These are phyloP conservation scores for Cordyceps militaris DNA, from an alignment of 2,329 filamentous ascomycete species.

Conservation along the genomic window DNA sequence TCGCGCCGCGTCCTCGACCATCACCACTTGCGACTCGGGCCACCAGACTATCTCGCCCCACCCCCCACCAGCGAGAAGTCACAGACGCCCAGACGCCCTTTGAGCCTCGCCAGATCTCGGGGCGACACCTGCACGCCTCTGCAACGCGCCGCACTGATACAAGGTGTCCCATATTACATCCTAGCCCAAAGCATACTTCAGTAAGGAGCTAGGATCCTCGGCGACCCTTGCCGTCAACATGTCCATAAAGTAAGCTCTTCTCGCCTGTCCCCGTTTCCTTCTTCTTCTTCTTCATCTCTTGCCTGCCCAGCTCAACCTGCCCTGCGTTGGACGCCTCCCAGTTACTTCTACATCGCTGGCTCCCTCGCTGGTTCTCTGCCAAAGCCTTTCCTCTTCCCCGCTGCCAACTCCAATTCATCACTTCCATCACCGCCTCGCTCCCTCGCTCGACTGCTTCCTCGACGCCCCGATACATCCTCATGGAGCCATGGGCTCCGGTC, in stretches of 20 bases:
- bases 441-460: slow-evolving; percentile 14
- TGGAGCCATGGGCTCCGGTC: slow-evolving; percentile 27
- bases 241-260: slow-evolving; percentile 47
- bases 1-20: background rate
- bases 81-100: slow-evolving; percentile 9
- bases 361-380: slow-evolving; percentile 8
- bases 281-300: slow-evolving; percentile 10
- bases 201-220: slow-evolving; percentile 24
- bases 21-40: slow-evolving; percentile 6
- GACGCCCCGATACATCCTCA: slow-evolving; percentile 17
- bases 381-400: background rate
- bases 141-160: background rate
- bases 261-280: slow-evolving; percentile 9
- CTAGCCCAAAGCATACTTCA: slow-evolving; percentile 16
- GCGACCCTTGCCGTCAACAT: slow-evolving; percentile 34
- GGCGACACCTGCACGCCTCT: slow-evolving; percentile 5
- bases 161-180: slow-evolving; percentile 10
- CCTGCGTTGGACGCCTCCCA: slow-evolving; percentile 11
- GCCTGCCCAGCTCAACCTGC: slow-evolving; percentile 6
- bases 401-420: slow-evolving; percentile 3
- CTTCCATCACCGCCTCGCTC: slow-evolving; percentile 7
- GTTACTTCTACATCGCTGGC: slow-evolving; percentile 21
- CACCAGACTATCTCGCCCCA: slow-evolving; percentile 6
- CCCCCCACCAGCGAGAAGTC: slow-evolving; percentile 9
- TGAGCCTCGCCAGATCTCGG: slow-evolving; percentile 10